These are phyloP conservation scores for Penicillium arizonense DNA, from an alignment of 495 filamentous ascomycete genomes.

Conservation along the genomic window DNA sequence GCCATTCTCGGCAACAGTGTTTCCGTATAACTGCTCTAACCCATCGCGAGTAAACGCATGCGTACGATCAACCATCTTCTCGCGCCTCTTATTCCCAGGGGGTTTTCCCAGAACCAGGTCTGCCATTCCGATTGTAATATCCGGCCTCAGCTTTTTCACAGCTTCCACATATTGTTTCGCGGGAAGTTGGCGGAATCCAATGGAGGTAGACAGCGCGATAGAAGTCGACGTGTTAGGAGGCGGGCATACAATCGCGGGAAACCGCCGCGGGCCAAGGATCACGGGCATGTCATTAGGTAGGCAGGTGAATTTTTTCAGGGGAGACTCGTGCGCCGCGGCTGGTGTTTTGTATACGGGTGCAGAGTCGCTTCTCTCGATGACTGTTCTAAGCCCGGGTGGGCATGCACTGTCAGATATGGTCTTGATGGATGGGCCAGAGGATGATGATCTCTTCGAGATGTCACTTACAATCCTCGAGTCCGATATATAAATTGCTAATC, in stretches of 20 bases:
- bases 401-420: conserved; percentile 24
- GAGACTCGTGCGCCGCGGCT: conserved; percentile 40
- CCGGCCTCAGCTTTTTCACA: conserved; percentile 63
- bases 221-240: conserved; percentile 68
- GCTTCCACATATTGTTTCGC: conserved; percentile 65
- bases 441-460: not conserved
- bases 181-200: conserved; percentile 72
- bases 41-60: conserved; percentile 63
- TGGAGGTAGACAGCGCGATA: conserved; percentile 76
- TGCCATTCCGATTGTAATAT: conserved; percentile 75
- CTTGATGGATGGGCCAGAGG: not conserved
- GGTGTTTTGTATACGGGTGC: conserved; percentile 52
- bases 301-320: conserved; percentile 72
- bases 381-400: conserved; percentile 50
- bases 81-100: conserved; percentile 66
- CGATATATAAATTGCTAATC: conserved; percentile 70
- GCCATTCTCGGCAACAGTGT: conserved; percentile 31
- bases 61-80: conserved; percentile 84
- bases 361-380: conserved; percentile 61
- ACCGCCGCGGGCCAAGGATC: conserved; percentile 75
- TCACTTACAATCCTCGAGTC: conserved; percentile 88
- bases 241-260: conserved; percentile 71
- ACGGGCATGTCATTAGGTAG: conserved; percentile 55
- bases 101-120: conserved; percentile 64
- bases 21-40: conserved; percentile 50